A percentile compares a stretch with the other conserved stretches of the same genome.
Conservation (phyloP, 2,329 filamentous ascomycete genomes). For the Blastomyces parvus region DNA sequence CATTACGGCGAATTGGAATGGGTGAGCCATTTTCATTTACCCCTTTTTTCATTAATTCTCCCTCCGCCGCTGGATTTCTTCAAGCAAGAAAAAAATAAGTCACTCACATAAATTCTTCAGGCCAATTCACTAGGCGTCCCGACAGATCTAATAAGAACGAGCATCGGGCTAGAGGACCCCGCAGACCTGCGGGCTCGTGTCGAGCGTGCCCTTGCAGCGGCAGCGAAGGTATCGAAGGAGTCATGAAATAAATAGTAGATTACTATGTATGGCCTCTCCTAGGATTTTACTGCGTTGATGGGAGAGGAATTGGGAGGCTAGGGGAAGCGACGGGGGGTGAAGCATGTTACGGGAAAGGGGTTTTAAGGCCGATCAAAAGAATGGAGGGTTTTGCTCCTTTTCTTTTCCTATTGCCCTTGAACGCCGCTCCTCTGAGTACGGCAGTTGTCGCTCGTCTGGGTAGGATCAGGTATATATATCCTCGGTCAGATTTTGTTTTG, state of each 20-base stretch:
- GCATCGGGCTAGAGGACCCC: slow-evolving; percentile 78
- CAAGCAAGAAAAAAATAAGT: not conserved
- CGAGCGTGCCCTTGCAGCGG: slow-evolving; percentile 56
- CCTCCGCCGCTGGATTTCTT: not conserved
- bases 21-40: slow-evolving; percentile 39
- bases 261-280: not conserved
- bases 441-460: not conserved
- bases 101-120: slow-evolving; percentile 24
- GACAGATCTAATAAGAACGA: slow-evolving; percentile 69
- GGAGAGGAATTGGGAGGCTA: not conserved
- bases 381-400: not conserved
- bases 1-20: slow-evolving; percentile 91
- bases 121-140: slow-evolving; percentile 70
- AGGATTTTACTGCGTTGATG: not conserved
- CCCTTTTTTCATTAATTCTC: too few species aligned
- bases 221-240: slow-evolving; percentile 18
- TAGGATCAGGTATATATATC: not conserved
- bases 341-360: not conserved
- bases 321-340: not conserved
- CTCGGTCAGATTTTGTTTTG: not conserved
- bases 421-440: not conserved
- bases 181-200: slow-evolving; percentile 56
- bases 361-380: not conserved
- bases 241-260: not conserved
- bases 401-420: not conserved